A percentile compares a stretch with the other conserved stretches of the same genome.
Conservation (phyloP, 2,329 filamentous ascomycete genomes). For the Curvularia sp. region DNA sequence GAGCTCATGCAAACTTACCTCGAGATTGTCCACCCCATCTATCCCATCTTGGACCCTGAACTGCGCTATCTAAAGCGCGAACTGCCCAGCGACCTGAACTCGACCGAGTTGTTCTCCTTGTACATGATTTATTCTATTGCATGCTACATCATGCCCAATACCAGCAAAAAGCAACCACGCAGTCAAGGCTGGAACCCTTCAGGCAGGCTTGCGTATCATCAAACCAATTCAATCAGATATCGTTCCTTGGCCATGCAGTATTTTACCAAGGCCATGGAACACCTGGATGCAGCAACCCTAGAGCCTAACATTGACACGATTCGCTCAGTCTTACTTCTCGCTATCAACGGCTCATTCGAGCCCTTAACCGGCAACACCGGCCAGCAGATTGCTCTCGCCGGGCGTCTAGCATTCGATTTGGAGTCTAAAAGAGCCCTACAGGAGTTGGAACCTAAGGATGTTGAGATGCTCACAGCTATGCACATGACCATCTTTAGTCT, state of each 20-base stretch:
- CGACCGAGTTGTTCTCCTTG: conserved; percentile 40
- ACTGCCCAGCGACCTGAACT: conserved; percentile 33
- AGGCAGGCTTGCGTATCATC: conserved; percentile 40
- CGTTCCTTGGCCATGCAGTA: conserved; percentile 37
- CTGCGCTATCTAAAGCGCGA: conserved; percentile 37
- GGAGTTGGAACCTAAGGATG: conserved; percentile 33
- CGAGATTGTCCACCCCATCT: conserved; percentile 39
- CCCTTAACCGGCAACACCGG: conserved; percentile 47
- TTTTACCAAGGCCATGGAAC: conserved; percentile 41
- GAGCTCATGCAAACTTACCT: conserved; percentile 45
- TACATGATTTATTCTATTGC: conserved; percentile 50
- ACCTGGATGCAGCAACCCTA: conserved; percentile 44
- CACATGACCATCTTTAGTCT: conserved; percentile 48
- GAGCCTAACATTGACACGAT: conserved; percentile 45
- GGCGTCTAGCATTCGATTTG: conserved; percentile 43
- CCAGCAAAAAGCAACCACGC: conserved; percentile 30
- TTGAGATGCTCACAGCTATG: conserved; percentile 39
- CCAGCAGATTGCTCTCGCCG: conserved; percentile 48
- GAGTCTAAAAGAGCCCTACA: conserved; percentile 39
- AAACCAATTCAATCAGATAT: conserved; percentile 42
- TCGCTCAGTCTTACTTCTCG: conserved; percentile 43
- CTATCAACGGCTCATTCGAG: conserved; percentile 48
- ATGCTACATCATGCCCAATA: conserved; percentile 43
- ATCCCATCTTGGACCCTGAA: conserved; percentile 40
- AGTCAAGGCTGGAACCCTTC: conserved; percentile 32